Evolutionary conservation across 371 early-diverging fungal genomes (phyloP), one percentile per base, ranked within the genome.

Genomic region (Mortierella sp.): DNA sequence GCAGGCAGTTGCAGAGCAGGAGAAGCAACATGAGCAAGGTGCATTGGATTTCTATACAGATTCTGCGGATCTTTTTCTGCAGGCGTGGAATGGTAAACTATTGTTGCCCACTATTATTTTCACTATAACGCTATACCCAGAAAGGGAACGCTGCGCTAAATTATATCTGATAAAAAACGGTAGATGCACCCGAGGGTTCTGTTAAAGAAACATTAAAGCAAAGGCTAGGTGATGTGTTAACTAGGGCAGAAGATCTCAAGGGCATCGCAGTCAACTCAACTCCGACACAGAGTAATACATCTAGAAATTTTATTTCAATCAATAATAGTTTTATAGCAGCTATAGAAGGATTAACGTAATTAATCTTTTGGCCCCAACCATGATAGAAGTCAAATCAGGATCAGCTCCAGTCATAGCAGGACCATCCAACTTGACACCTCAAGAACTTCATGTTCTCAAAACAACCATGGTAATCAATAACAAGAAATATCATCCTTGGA

Each of bases 401-500:
- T 28, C 75, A 9, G 34, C 63, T 2, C 73, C 81, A 7, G 64
- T 75, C 12, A 68, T 80, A 37, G 60, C 72, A 17, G 81, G 81
- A 35, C 81, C 81, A 7, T 80, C 81, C 0, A 80, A 67, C 13
- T 45, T 80, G 26, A 80, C 81, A 10, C 75, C 61, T 0, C 67
- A 80, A 63, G 81, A 80, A 31, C 55, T 80, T 5, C 68, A 70
- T 23, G 81, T 80, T 15, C 66, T 80, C 28, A 80, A 65, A 28
- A 71, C 70, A 3, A 80, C 81, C 15, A 80, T 80, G 81, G 40
- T 75, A 17, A 80, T 80, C 62, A 80, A 80, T 59, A 68, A 68
- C 58, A 80, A 75, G 15, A 71, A 64, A 51, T 80, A 80, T 32
- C 72, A 80, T 31, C 81, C 81, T 19, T 80, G 81, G 81, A 75